These are phyloP conservation scores for Parmelia sp. DNA, from an alignment of 495 filamentous ascomycete species.

Conservation along the genomic window DNA sequence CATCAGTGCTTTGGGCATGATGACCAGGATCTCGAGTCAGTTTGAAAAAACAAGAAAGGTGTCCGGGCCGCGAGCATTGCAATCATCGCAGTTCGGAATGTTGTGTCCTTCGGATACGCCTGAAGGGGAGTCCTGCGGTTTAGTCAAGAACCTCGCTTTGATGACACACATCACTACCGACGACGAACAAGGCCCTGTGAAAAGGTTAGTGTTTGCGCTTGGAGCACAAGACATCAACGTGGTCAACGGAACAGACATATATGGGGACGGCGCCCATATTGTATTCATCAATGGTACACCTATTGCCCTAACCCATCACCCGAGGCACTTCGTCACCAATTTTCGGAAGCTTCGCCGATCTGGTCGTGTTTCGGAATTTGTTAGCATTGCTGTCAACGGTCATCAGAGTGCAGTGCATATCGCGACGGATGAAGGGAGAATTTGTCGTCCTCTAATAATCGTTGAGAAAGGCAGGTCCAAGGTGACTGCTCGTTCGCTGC, in stretches of 20 bases:
- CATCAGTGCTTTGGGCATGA: slow-evolving; percentile 98
- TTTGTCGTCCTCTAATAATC: slow-evolving; percentile 90
- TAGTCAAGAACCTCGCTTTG: slow-evolving; percentile 95
- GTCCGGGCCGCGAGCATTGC: slow-evolving; percentile 85
- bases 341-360: slow-evolving; percentile 81
- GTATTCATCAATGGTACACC: slow-evolving; percentile 95
- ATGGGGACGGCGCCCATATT: slow-evolving; percentile 73
- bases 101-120: slow-evolving; percentile 94
- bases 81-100: slow-evolving; percentile 97
- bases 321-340: slow-evolving; percentile 72
- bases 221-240: slow-evolving; percentile 72
- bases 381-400: slow-evolving; percentile 90
- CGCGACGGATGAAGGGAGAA: slow-evolving; percentile 91
- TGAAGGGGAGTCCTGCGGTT: slow-evolving; percentile 95
- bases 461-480: slow-evolving; percentile 79
- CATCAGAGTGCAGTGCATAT: slow-evolving; percentile 89
- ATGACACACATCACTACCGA: slow-evolving; percentile 99
- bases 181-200: slow-evolving; percentile 82
- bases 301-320: slow-evolving; percentile 70
- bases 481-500: slow-evolving; percentile 67
- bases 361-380: slow-evolving; percentile 86
- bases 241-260: slow-evolving; percentile 72
- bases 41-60: slow-evolving; percentile 98
- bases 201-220: slow-evolving; percentile 68
- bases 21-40: slow-evolving; percentile 97